A percentile compares a stretch with the other conserved stretches of the same genome.
Evolutionary conservation across 2,329 filamentous ascomycete genomes (phyloP).

Genomic region (Aspergillus spinulosporus): DNA sequence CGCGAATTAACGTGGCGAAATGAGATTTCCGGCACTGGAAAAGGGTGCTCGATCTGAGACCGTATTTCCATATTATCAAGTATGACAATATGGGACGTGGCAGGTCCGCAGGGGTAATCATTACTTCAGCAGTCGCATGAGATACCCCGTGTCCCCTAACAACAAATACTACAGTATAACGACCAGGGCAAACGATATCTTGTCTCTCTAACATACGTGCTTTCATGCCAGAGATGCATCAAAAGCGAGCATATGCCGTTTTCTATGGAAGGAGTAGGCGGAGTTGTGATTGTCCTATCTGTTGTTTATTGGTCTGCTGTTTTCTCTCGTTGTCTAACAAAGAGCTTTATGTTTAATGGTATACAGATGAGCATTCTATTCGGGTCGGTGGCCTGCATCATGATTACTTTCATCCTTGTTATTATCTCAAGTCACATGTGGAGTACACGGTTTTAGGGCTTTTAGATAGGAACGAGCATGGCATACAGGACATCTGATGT

Average conservation of each 20-base stretch:
- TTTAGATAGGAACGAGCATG: conserved; percentile 12
- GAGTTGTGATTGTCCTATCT: conserved; percentile 4
- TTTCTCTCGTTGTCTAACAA: conserved; percentile 3
- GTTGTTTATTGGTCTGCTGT: conserved; percentile 7
- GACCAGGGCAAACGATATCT: neutral
- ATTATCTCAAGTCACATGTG: conserved; percentile 15
- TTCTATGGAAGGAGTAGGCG: conserved; percentile 1
- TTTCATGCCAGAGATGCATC: conserved; percentile 1
- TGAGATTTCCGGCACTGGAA: conserved; percentile 8
- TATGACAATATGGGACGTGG: conserved; percentile 12
- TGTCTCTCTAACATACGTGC: conserved; percentile 1
- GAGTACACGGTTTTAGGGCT: conserved; percentile 12
- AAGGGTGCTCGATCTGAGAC: conserved; percentile 10
- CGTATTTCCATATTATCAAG: conserved; percentile 10
- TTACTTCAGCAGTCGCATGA: conserved; percentile 7
- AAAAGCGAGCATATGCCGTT: conserved; percentile 10
- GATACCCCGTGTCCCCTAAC: conserved; percentile 7
- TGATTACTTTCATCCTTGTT: neutral
- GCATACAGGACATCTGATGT: conserved; percentile 3
- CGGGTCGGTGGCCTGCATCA: conserved; percentile 2
- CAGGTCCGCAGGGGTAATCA: conserved; percentile 10
- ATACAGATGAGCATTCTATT: conserved; percentile 10
- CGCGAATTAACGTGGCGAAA: neutral
- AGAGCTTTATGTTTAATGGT: conserved; percentile 20
- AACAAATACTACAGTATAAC: conserved; percentile 8